phyloP scores from a whole-genome alignment of 2,329 filamentous ascomycete genomes.

The Metarhizium brunneum region DNA sequence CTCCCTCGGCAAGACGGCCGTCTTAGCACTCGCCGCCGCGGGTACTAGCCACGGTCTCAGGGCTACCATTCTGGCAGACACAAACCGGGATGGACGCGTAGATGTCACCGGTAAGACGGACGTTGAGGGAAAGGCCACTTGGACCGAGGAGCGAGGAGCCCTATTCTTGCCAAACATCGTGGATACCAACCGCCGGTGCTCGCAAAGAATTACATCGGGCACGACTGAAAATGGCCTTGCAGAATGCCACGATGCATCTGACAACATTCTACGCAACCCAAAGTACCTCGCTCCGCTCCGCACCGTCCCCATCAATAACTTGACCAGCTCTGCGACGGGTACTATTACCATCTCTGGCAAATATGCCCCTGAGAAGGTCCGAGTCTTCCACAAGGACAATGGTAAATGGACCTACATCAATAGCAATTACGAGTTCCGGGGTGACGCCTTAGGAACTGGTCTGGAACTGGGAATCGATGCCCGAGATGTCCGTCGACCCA shows the following conservation, averaged over 20 bases:
- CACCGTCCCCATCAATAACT: conserved; percentile 16
- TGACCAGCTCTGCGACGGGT: conserved; percentile 11
- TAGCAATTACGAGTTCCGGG: conserved; percentile 17
- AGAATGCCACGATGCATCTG: conserved; percentile 26
- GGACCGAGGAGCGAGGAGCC: conserved; percentile 18
- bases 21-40: too few species aligned
- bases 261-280: conserved; percentile 20
- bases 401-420: conserved; percentile 18
- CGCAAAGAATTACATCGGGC: too few species aligned
- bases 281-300: conserved; percentile 21
- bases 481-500: conserved; percentile 17
- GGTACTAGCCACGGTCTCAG: background rate
- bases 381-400: conserved; percentile 16
- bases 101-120: conserved; percentile 17
- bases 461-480: conserved; percentile 27
- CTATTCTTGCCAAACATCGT: conserved; percentile 27
- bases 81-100: conserved; percentile 24
- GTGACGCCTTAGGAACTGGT: conserved; percentile 17
- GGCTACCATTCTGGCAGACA: conserved; percentile 20
- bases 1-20: too few species aligned
- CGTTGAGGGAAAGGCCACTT: conserved; percentile 12
- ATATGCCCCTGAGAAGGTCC: conserved; percentile 12
- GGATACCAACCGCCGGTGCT: conserved; percentile 21
- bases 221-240: conserved; percentile 9
- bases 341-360: conserved; percentile 9